Evolutionary conservation across 257 asterid genomes (phyloP).

Genomic region (Capsicum chinense): DNA sequence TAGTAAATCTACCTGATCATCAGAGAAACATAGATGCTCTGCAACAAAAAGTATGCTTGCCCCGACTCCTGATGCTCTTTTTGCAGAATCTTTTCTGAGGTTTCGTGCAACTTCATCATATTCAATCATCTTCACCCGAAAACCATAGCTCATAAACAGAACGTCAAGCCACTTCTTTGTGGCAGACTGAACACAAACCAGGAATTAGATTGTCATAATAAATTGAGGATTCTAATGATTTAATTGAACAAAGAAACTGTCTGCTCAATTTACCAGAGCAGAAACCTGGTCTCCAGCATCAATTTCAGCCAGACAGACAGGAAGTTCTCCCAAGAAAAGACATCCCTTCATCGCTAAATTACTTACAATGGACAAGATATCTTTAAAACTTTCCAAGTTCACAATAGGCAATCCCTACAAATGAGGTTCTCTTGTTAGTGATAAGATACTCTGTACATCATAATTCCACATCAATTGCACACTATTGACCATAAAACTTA

Average conservation of each 20-base stretch:
- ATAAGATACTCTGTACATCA: conserved; percentile 12
- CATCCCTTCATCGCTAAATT: conserved; percentile 74
- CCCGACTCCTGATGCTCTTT: conserved; percentile 31
- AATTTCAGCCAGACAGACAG: conserved; percentile 59
- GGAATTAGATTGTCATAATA: not conserved
- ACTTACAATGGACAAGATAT: conserved; percentile 50
- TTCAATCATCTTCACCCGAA: conserved; percentile 50
- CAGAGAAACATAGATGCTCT: conserved; percentile 77
- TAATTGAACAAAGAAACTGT: conserved; percentile 13
- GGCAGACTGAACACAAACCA: conserved; percentile 44
- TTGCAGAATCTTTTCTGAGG: conserved; percentile 40
- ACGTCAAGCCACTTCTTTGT: conserved; percentile 58
- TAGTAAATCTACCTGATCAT: conserved; percentile 66
- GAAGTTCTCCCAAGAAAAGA: conserved; percentile 71
- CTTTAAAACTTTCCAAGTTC: conserved; percentile 58
- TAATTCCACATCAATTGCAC: conserved; percentile 25
- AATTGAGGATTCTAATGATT: conserved; percentile 19
- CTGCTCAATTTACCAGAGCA: conserved; percentile 23
- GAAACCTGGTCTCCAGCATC: conserved; percentile 55
- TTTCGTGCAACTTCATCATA: conserved; percentile 50
- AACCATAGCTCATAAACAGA: conserved; percentile 68
- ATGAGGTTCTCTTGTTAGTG: conserved; percentile 20
- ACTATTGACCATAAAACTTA: not conserved
- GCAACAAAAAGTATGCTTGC: conserved; percentile 55
- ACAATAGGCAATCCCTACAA: conserved; percentile 69